Base-by-base conservation (phyloP, 2,329 filamentous ascomycete genomes). In the Helotiales sp. region DNA sequence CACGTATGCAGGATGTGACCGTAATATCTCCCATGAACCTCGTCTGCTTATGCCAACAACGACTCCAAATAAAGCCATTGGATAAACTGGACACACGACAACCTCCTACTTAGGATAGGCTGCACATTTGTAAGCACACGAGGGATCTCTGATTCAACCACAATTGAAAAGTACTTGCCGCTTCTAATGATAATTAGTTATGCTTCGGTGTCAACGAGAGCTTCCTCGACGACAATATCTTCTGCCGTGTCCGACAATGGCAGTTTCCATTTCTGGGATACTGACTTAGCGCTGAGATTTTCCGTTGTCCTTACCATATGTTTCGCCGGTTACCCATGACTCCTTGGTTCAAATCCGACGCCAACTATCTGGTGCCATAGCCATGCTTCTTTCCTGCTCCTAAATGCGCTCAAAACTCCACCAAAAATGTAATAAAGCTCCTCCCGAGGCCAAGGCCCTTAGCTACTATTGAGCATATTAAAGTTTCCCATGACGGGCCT, bases 401-500 rank as follows among this genome's bases (percentile, higher is more conserved):
- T 13, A 65, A 63, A 65, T 61, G 32, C 63, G 45, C 49, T 65
- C 55, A 60, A n/a, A 61, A 65, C 63, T 65, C 63, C 63, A 34
- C 30, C 22, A 50, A 61, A 55, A 52, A 61, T 61, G 24, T 54
- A 32, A 57, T n/a, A 24, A 64, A 37, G 47, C 60, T 52, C 49
- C 28, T 34, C 11, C 28, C 8, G 17, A 50, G 45, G 26, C 8
- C n/a, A 54, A 49, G 30, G 30, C 57, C 28, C 24, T 37, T 49
- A 49, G 54, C n/a, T 52, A 43, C 32, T 40, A 22, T 34, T 32
- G 20, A 15, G 26, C 17, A 17, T 59, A 45, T 68, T 54, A 75
- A n/a, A 75, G 71, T 37, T 67, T 75, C 30, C 73, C 74, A 69
- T 75, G 74, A 26, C 92, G 85, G 34, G 91, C 90, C 77, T 90